Percentiles rank a stretch among this genome's conserved stretches.
These are phyloP conservation scores for Crithidia acanthocephali DNA, from an alignment of 208 protist species.

Conservation along the genomic window DNA sequence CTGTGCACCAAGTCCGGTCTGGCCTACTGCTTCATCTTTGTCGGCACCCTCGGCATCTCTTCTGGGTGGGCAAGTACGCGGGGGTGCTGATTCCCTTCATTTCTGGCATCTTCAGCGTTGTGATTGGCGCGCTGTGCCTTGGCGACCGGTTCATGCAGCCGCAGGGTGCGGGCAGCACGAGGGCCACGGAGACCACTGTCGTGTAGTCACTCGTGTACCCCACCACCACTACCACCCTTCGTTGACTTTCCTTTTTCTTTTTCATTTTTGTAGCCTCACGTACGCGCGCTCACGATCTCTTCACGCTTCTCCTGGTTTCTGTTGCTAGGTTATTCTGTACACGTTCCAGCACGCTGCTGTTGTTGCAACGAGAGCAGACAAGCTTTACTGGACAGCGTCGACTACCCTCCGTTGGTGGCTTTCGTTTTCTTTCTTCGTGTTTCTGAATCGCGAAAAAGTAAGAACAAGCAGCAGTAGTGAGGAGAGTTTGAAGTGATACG, in stretches of 20 bases:
- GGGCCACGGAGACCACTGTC: conserved; percentile 17
- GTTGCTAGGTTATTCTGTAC: neutral
- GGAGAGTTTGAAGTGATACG: no score
- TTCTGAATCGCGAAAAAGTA: no score
- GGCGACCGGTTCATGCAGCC: conserved; percentile 23
- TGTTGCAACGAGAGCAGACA: no score
- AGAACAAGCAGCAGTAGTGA: neutral
- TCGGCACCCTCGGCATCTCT: conserved; percentile 57
- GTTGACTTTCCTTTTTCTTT: no score
- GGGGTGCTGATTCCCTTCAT: conserved; percentile 49
- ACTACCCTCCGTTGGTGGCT: no score
- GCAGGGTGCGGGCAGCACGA: conserved; percentile 12
- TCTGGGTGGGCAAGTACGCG: conserved; percentile 35
- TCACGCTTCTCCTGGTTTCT: neutral
- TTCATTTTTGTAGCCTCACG: neutral
- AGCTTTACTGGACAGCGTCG: no score
- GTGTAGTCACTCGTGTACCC: conserved; percentile 15
- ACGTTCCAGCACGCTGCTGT: no score
- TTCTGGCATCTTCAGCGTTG: conserved; percentile 37
- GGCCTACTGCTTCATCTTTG: conserved; percentile 53
- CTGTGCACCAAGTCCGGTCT: conserved; percentile 39
- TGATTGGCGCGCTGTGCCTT: conserved; percentile 36
- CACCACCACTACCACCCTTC: no score
- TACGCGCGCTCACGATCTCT: neutral
- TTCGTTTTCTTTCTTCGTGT: no score